Evolutionary conservation across 1,139 yeast genomes (phyloP).

Genomic region (Kurtzmaniella natalensis): DNA sequence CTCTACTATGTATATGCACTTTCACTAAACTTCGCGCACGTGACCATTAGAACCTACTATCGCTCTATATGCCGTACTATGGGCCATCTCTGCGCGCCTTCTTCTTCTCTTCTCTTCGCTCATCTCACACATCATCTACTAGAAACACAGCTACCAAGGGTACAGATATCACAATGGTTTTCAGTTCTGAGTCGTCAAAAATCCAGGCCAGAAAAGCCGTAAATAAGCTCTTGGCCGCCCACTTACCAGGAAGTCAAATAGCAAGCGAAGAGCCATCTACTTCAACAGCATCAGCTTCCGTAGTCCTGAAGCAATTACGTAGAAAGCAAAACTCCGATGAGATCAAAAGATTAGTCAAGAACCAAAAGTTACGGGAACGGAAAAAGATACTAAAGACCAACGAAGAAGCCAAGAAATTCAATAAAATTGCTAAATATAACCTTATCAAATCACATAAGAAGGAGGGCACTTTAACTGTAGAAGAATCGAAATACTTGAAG

Average conservation of each 20-base stretch:
- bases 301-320: conserved; percentile 26
- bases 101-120: not conserved
- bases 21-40: too few species aligned
- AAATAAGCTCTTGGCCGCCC: conserved; percentile 34
- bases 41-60: too few species aligned
- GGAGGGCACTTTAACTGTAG: conserved; percentile 30
- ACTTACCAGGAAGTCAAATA: conserved; percentile 33
- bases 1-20: too few species aligned
- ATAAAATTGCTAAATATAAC: conserved; percentile 48
- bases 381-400: conserved; percentile 30
- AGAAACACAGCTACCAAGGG: too few species aligned
- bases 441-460: conserved; percentile 41
- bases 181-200: conserved; percentile 27
- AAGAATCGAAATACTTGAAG: conserved; percentile 46
- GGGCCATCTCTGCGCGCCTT: not conserved
- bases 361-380: conserved; percentile 32
- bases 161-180: too few species aligned
- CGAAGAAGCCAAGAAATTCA: conserved; percentile 36
- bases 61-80: not conserved
- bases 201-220: conserved; percentile 36
- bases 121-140: conserved; percentile 3
- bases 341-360: conserved; percentile 27
- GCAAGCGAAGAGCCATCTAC: conserved; percentile 17
- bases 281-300: conserved; percentile 23
- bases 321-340: conserved; percentile 26